Evolutionary conservation across 1,284 basidiomycete species (phyloP).

Genomic region (Pascua sp.): DNA sequence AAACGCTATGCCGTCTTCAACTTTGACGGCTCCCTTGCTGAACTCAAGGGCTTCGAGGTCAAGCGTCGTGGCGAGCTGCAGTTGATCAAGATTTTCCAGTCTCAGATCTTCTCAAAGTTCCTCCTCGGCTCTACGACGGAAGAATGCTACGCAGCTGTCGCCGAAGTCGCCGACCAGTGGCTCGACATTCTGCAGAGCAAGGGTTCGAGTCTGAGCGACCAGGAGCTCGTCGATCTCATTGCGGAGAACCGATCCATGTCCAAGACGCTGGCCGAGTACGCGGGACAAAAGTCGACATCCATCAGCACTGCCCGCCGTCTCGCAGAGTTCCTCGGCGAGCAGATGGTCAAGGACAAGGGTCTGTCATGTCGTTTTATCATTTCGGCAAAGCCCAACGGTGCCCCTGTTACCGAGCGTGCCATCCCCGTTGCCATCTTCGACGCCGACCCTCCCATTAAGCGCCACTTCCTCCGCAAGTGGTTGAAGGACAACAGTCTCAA

Average conservation of each 20-base stretch:
- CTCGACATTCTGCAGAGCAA: slow-evolving; percentile 89
- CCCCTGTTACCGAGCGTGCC: slow-evolving; percentile 95
- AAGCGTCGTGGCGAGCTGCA: slow-evolving; percentile 97
- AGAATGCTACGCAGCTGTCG: slow-evolving; percentile 93
- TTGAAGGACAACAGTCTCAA: slow-evolving; percentile 85
- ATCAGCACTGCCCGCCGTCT: slow-evolving; percentile 94
- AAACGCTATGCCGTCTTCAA: slow-evolving; percentile 99
- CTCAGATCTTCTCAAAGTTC: slow-evolving; percentile 97
- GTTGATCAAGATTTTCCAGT: slow-evolving; percentile 99
- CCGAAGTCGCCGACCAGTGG: slow-evolving; percentile 94
- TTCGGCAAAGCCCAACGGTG: slow-evolving; percentile 86
- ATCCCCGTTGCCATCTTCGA: slow-evolving; percentile 99
- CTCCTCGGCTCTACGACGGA: slow-evolving; percentile 85
- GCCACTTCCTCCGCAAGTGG: slow-evolving; percentile 91
- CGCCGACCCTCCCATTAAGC: slow-evolving; percentile 85
- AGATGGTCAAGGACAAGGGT: slow-evolving; percentile 99
- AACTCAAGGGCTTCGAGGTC: slow-evolving; percentile 98
- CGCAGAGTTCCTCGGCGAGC: slow-evolving; percentile 94
- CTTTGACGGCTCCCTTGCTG: slow-evolving; percentile 92
- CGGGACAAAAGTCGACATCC: slow-evolving; percentile 92
- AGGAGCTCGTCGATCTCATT: slow-evolving; percentile 95
- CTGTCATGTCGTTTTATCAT: slow-evolving; percentile 99
- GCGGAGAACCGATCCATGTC: slow-evolving; percentile 99
- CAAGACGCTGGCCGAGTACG: slow-evolving; percentile 94
- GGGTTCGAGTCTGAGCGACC: slow-evolving; percentile 77